These are phyloP conservation scores for Entomortierella lignicola DNA, from an alignment of 192 early-diverging fungal species.

Conservation along the genomic window DNA sequence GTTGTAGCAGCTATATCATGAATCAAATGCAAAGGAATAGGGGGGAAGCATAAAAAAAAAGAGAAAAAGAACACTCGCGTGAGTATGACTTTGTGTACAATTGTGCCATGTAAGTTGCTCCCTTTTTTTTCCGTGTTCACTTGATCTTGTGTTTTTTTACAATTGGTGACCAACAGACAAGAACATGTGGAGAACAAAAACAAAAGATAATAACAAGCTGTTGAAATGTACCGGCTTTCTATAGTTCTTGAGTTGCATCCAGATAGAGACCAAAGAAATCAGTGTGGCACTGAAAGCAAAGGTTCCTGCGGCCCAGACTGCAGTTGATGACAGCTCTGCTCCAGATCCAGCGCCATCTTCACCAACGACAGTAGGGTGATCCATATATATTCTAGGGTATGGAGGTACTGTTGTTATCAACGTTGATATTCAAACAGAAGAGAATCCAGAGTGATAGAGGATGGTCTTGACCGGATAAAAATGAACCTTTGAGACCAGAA, in stretches of 20 bases:
- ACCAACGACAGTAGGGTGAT: background rate
- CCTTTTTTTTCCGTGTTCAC: background rate
- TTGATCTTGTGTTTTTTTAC: background rate
- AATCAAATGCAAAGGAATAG: background rate
- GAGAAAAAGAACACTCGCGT: background rate
- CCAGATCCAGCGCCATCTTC: constrained; percentile 58
- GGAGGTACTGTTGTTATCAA: background rate
- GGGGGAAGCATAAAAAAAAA: background rate
- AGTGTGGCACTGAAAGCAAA: constrained; percentile 61
- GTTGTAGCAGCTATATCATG: constrained; percentile 33
- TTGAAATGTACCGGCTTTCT: constrained; percentile 60
- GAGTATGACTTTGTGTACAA: background rate
- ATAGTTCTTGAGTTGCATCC: constrained; percentile 70
- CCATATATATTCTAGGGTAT: too few relatives aligned
- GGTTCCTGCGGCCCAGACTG: constrained; percentile 57
- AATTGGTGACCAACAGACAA: background rate
- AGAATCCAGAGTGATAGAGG: background rate
- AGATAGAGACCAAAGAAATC: constrained; percentile 65
- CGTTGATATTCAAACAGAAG: background rate
- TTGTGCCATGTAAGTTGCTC: background rate
- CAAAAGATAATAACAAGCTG: background rate
- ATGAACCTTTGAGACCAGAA: too few relatives aligned
- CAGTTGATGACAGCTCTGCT: constrained; percentile 52
- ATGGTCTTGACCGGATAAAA: too few relatives aligned
- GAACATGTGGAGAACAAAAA: background rate